Percentiles rank a stretch among this genome's conserved stretches.
Evolutionary conservation across 371 early-diverging fungal species (phyloP).

Genomic region (Mucor plumbeus): DNA sequence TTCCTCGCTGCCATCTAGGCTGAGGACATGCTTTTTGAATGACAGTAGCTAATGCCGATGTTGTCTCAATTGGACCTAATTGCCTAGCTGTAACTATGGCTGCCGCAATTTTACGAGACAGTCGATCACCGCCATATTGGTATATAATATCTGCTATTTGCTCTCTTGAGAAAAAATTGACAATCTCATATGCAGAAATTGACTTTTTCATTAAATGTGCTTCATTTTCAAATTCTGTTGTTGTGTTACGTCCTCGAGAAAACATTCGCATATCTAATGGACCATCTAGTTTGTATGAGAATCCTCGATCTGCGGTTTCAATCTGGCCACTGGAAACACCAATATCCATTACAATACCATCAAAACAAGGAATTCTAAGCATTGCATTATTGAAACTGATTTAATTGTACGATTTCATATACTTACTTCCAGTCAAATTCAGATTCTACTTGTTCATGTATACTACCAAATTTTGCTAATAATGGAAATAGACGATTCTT

Average conservation of each 20-base stretch:
- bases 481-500: slow-evolving; percentile 53
- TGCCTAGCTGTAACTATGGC: slow-evolving; percentile 65
- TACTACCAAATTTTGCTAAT: slow-evolving; percentile 63
- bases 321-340: slow-evolving; percentile 72
- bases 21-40: slow-evolving; percentile 60
- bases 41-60: slow-evolving; percentile 57
- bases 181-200: slow-evolving; percentile 59
- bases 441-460: slow-evolving; percentile 29
- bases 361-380: slow-evolving; percentile 50
- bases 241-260: slow-evolving; percentile 40
- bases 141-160: slow-evolving; percentile 70
- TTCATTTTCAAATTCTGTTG: slow-evolving; percentile 26
- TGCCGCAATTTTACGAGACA: slow-evolving; percentile 64
- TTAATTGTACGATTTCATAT: neutral
- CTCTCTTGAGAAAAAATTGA: slow-evolving; percentile 58
- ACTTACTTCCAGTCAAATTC: slow-evolving; percentile 33
- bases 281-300: slow-evolving; percentile 70
- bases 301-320: slow-evolving; percentile 68
- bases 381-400: neutral
- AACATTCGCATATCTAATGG: slow-evolving; percentile 77
- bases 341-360: slow-evolving; percentile 79
- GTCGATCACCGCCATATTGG: slow-evolving; percentile 65
- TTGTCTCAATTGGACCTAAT: slow-evolving; percentile 56
- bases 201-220: slow-evolving; percentile 38
- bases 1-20: slow-evolving; percentile 50